Evolutionary conservation across 2,329 filamentous ascomycete species (phyloP).

Genomic region (Arthrinium phaeospermum): DNA sequence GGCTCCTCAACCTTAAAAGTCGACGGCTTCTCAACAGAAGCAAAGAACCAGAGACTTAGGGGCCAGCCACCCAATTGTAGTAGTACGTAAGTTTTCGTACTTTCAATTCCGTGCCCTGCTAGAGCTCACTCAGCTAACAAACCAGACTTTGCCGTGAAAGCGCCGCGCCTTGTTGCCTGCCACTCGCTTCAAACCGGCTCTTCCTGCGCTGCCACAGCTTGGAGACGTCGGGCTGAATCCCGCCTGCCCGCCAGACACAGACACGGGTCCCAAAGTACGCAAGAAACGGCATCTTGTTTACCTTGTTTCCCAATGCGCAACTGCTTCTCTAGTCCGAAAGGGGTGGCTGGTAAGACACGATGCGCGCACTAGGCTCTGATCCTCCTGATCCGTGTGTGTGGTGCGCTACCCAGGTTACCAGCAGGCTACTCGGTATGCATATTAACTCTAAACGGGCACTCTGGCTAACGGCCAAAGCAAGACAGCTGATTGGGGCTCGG

Average conservation of each 20-base stretch:
- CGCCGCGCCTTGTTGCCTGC: background rate
- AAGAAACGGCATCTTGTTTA: background rate
- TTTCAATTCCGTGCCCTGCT: background rate
- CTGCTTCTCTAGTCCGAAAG: background rate
- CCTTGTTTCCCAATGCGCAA: background rate
- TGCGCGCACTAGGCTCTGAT: background rate
- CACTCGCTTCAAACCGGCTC: background rate
- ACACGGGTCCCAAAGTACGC: background rate
- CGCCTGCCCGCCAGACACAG: background rate
- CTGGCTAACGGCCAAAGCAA: constrained; percentile 13
- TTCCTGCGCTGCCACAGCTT: background rate
- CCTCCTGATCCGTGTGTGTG: background rate
- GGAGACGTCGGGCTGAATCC: background rate
- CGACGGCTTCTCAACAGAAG: constrained; percentile 5
- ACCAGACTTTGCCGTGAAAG: background rate
- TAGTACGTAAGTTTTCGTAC: background rate
- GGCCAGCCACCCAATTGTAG: background rate
- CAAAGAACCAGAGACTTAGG: background rate
- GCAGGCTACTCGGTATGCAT: background rate
- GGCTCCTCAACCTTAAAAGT: background rate
- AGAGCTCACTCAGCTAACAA: background rate
- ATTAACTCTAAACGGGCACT: background rate
- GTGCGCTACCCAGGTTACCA: constrained; percentile 2
- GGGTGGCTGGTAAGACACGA: constrained; percentile 6
- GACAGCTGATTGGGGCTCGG: constrained; percentile 5